Conservation (phyloP, 352 stramenopile species). For the Bremia lactucae region DNA sequence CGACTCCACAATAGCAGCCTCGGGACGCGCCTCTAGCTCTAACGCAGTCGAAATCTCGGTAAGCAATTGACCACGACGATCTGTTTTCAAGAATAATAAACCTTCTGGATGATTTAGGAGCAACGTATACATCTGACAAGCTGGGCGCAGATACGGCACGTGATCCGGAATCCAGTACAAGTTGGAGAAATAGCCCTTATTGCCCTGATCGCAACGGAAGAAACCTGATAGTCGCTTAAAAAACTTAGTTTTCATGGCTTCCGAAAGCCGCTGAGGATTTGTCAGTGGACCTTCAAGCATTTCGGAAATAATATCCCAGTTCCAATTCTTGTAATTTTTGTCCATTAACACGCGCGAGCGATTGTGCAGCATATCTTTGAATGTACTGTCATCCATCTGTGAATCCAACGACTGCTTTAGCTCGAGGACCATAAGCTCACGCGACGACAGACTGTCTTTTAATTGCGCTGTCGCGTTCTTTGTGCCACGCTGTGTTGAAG, state of each 20-base stretch:
- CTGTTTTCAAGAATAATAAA: constrained; percentile 80
- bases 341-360: constrained; percentile 75
- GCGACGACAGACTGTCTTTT: constrained; percentile 67
- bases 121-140: constrained; percentile 86
- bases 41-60: constrained; percentile 79
- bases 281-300: constrained; percentile 79
- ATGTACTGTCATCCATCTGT: constrained; percentile 82
- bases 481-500: constrained; percentile 26
- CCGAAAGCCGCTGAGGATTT: constrained; percentile 75
- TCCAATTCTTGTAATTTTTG: constrained; percentile 88
- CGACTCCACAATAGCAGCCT: constrained; percentile 82
- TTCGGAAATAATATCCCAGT: constrained; percentile 87
- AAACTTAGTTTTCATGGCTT: constrained; percentile 90
- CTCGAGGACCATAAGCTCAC: constrained; percentile 80
- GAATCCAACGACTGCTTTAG: constrained; percentile 82
- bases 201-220: constrained; percentile 82
- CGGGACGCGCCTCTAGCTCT: constrained; percentile 71
- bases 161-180: constrained; percentile 86
- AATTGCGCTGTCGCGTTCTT: constrained; percentile 30
- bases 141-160: constrained; percentile 75
- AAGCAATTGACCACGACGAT: constrained; percentile 70
- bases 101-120: constrained; percentile 81
- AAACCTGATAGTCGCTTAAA: constrained; percentile 86
- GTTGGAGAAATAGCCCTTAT: constrained; percentile 86
- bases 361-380: constrained; percentile 85